phyloP scores from a whole-genome alignment of 202 grass and related monocot genomes.

The Carex arenaria region DNA sequence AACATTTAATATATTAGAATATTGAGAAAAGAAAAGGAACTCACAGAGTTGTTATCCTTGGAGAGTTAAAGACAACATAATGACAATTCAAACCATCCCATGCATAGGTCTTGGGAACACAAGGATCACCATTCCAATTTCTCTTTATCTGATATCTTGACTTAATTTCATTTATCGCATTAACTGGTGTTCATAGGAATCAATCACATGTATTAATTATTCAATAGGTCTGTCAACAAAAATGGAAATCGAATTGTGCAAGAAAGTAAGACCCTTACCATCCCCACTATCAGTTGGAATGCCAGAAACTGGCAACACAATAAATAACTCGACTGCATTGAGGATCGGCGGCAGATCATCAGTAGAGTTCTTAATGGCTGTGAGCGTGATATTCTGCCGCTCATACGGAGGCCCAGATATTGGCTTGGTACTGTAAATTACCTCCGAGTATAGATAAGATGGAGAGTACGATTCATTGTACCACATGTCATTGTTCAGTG shows the following conservation, averaged over 20 bases:
- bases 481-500: conserved; percentile 18
- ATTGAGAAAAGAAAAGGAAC: not conserved
- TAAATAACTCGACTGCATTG: conserved; percentile 54
- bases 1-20: not conserved
- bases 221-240: not conserved
- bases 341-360: conserved; percentile 63
- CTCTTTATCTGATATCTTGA: conserved; percentile 38
- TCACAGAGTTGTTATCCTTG: conserved; percentile 52
- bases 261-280: conserved; percentile 29
- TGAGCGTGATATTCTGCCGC: conserved; percentile 27
- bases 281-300: conserved; percentile 39
- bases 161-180: conserved; percentile 47
- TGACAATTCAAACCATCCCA: conserved; percentile 67
- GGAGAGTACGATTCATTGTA: not conserved
- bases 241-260: not conserved
- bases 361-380: conserved; percentile 33
- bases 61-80: conserved; percentile 21
- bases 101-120: conserved; percentile 27
- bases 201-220: not conserved
- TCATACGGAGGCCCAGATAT: not conserved
- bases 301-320: conserved; percentile 10
- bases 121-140: conserved; percentile 67
- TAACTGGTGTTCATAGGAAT: conserved; percentile 29
- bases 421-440: not conserved
- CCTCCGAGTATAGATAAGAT: not conserved